phyloP scores from a whole-genome alignment of 1,139 yeast species.

The Trichomonascaceae sp. region DNA sequence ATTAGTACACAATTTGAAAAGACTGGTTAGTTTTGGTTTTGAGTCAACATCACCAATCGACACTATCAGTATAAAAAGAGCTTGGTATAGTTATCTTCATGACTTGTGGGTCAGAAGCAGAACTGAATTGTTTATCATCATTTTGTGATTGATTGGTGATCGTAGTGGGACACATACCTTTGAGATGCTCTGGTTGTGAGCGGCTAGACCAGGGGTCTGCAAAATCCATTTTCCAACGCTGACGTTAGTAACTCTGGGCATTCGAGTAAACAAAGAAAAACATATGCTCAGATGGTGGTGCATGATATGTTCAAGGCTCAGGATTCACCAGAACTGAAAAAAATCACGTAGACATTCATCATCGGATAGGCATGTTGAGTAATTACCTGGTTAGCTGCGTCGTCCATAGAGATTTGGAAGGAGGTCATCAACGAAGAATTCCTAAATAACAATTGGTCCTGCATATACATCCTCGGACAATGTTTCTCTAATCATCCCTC shows the following conservation, averaged over 20 bases:
- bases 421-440: slow-evolving; percentile 52
- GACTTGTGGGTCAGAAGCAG: slow-evolving; percentile 72
- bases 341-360: slow-evolving; percentile 21
- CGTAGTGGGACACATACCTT: too few species aligned
- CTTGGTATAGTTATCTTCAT: slow-evolving; percentile 58
- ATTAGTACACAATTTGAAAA: too few species aligned
- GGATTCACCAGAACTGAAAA: slow-evolving; percentile 39
- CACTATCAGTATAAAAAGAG: too few species aligned
- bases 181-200: too few species aligned
- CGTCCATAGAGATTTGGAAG: neutral
- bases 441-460: slow-evolving; percentile 29
- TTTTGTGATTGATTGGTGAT: slow-evolving; percentile 1
- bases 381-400: slow-evolving; percentile 4
- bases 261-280: slow-evolving; percentile 1
- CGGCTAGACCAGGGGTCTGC: too few species aligned
- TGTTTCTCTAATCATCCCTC: slow-evolving; percentile 23
- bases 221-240: too few species aligned
- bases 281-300: slow-evolving; percentile 79
- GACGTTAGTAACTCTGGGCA: slow-evolving; percentile 3
- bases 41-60: too few species aligned
- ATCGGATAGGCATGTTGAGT: slow-evolving; percentile 7
- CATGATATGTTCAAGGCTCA: slow-evolving; percentile 54
- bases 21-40: too few species aligned
- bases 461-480: slow-evolving; percentile 39
- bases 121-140: slow-evolving; percentile 39